Evolutionary conservation across 1,284 basidiomycete genomes (phyloP).

Genomic region (Naganishia liquefaciens): DNA sequence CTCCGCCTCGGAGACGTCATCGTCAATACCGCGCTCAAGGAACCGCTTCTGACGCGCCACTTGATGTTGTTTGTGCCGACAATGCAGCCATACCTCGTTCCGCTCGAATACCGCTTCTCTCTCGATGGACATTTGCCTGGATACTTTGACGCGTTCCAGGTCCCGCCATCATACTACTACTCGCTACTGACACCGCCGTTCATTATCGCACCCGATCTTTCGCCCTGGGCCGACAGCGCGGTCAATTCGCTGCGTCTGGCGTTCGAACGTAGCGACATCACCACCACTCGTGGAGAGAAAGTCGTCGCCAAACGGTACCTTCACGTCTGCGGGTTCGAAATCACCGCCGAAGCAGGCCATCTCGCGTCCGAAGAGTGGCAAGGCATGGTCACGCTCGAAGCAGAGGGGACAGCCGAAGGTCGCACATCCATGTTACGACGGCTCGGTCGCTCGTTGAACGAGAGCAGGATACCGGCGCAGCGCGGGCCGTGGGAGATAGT

Average conservation of each 20-base stretch:
- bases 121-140: constrained; percentile 48
- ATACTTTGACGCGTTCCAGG: constrained; percentile 49
- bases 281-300: constrained; percentile 48
- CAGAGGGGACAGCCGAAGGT: constrained; percentile 54
- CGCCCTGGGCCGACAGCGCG: constrained; percentile 46
- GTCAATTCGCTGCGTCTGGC: constrained; percentile 47
- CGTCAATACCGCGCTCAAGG: constrained; percentile 49
- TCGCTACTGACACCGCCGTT: constrained; percentile 50
- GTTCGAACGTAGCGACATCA: constrained; percentile 52
- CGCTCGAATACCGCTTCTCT: constrained; percentile 48
- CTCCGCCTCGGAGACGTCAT: constrained; percentile 52
- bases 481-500: constrained; percentile 52
- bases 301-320: constrained; percentile 53
- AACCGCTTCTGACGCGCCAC: constrained; percentile 45
- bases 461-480: constrained; percentile 18
- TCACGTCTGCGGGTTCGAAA: constrained; percentile 52
- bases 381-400: constrained; percentile 51
- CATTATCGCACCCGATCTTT: constrained; percentile 51
- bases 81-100: constrained; percentile 47
- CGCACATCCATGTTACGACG: constrained; percentile 44
- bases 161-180: constrained; percentile 54
- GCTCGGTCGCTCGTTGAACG: constrained; percentile 38
- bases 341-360: constrained; percentile 30
- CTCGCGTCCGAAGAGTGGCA: constrained; percentile 45
- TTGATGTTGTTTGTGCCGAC: constrained; percentile 49